A percentile compares a stretch with the other conserved stretches of the same genome.
phyloP scores from a whole-genome alignment of 345 rosid genomes.

The Lumnitzera racemosa region DNA sequence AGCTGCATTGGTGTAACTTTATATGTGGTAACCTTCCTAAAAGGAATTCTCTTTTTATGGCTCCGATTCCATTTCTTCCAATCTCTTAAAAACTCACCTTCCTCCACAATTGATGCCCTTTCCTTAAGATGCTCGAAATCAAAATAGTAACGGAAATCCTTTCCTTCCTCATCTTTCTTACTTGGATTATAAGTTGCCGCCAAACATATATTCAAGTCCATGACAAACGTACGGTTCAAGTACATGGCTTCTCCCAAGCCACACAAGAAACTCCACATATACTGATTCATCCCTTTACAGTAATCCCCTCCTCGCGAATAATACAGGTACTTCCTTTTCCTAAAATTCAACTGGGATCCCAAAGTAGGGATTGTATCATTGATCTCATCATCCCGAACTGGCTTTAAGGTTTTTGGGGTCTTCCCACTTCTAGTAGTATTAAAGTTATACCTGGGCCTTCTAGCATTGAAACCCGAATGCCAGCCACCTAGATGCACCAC shows the following conservation, averaged over 20 bases:
- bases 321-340: constrained; percentile 79
- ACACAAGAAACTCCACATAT: constrained; percentile 91
- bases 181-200: constrained; percentile 51
- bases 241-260: constrained; percentile 94
- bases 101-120: constrained; percentile 65
- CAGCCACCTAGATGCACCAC: constrained; percentile 61
- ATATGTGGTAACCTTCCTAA: constrained; percentile 61
- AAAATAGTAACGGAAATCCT: constrained; percentile 80
- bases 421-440: constrained; percentile 20
- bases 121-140: constrained; percentile 93
- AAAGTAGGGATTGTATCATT: constrained; percentile 58
- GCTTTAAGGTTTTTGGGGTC: constrained; percentile 18
- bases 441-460: constrained; percentile 36
- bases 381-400: constrained; percentile 46
- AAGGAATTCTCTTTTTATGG: constrained; percentile 65
- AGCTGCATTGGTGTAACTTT: constrained; percentile 66
- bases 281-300: constrained; percentile 95
- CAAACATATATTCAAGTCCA: constrained; percentile 85
- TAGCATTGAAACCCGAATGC: constrained; percentile 84
- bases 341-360: constrained; percentile 49
- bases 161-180: constrained; percentile 75
- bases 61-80: constrained; percentile 83
- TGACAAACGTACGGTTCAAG: constrained; percentile 81
- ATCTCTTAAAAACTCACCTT: constrained; percentile 62
- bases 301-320: constrained; percentile 88